Evolutionary conservation across 1,284 basidiomycete species (phyloP), one percentile per base, ranked within the genome.

Genomic region (Chondrostereum purpureum): DNA sequence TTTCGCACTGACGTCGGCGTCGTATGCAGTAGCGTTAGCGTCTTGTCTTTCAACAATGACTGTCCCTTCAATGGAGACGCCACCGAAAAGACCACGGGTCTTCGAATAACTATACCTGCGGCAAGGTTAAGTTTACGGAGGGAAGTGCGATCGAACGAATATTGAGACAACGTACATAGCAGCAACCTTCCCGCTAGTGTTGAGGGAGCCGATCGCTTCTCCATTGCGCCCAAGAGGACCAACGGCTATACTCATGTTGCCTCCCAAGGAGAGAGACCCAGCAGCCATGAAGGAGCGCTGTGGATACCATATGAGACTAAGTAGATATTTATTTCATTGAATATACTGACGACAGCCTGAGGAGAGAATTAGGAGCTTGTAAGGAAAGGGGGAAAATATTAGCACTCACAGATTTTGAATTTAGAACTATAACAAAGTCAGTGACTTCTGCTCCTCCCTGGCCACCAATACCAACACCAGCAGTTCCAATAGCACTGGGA

Each of bases 21-120:
- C 72, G 59, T 94, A 95, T 3, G 91, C 90, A 39, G 84, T 70
- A 2, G 78, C 69, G 59, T 94, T 93, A 5, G 90, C 89, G 61
- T 99, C 96, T 59, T 92, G 85, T 19, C 96, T 81, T 63, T 98
- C 95, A 16, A 96, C 76, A 44, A 99, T 93, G 36, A 97, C 84
- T 0, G 89, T 92, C 8, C 95, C 95, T 72, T 98, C 94, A 24
- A 98, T 68, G 6, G 90, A 92, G 13, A 87, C 63, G 6, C 81
- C 87, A 35, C 88, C 92, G 53, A 96, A 96, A 1, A 97, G 74
- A 10, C 95, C 95, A 52, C 90, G 83, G 3, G 92, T 94, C 64
- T 94, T 93, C 3, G 90, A 94, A 64, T 99, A 99, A 53, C 86
- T 90, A 65, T 95, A 92, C 81, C 83, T 83, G 55, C 21, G 18